phyloP scores from a whole-genome alignment of 495 filamentous ascomycete species.

The Jackrogersella multiformis region DNA sequence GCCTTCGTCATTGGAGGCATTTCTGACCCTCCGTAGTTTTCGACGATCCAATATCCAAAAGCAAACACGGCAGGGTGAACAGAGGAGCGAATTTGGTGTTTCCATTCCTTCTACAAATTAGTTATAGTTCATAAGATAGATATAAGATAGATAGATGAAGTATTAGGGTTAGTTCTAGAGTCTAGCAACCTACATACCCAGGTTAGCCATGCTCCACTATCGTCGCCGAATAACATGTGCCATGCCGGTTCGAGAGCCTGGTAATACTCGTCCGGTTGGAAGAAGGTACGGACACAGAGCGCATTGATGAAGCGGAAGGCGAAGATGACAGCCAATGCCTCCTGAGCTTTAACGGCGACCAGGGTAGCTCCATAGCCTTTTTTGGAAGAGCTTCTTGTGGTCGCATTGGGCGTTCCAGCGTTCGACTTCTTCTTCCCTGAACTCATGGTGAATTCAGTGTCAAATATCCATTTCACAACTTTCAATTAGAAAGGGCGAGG shows the following conservation, averaged over 20 bases:
- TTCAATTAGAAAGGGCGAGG: not conserved
- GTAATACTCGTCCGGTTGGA: conserved; percentile 99
- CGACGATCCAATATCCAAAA: conserved; percentile 70
- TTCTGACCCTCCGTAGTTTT: conserved; percentile 46
- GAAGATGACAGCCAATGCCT: conserved; percentile 71
- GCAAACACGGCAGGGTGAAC: conserved; percentile 89
- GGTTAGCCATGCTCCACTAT: conserved; percentile 89
- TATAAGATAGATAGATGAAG: not conserved
- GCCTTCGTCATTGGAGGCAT: conserved; percentile 37
- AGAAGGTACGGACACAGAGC: conserved; percentile 88
- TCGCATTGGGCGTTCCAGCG: conserved; percentile 13
- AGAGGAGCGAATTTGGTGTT: conserved; percentile 88
- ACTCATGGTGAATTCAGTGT: conserved; percentile 34
- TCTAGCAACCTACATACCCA: conserved; percentile 70
- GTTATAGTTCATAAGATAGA: conserved; percentile 5
- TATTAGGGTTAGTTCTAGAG: not conserved
- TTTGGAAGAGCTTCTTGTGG: conserved; percentile 14
- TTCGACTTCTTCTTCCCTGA: conserved; percentile 28
- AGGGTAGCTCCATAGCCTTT: conserved; percentile 19
- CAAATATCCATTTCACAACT: conserved; percentile 18
- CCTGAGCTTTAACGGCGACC: conserved; percentile 45
- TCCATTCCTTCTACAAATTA: conserved; percentile 81
- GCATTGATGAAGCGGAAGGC: conserved; percentile 85
- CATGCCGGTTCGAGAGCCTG: conserved; percentile 96
- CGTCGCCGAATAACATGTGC: conserved; percentile 81